phyloP scores from a whole-genome alignment of 805 yeast genomes.

The Lachancea sp. region DNA sequence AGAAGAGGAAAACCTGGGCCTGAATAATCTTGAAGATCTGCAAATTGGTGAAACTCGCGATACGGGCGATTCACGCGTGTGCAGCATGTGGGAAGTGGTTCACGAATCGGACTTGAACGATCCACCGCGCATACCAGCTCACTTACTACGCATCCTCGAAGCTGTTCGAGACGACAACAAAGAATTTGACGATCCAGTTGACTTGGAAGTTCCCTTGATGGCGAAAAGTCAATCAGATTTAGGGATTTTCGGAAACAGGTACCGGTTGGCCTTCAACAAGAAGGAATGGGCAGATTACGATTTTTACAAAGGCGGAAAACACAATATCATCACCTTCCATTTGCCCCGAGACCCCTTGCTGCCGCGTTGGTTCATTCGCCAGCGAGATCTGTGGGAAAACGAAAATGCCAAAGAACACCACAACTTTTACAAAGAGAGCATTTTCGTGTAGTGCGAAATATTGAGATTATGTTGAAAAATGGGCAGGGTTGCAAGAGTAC shows the following conservation, averaged over 20 bases:
- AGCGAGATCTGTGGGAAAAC: slow-evolving; percentile 62
- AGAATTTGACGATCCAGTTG: slow-evolving; percentile 2
- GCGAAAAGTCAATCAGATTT: slow-evolving; percentile 20
- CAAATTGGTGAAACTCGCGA: neutral
- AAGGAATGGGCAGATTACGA: slow-evolving; percentile 28
- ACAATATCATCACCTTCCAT: slow-evolving; percentile 33
- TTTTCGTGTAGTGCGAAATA: slow-evolving; percentile 13
- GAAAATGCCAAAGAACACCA: slow-evolving; percentile 33
- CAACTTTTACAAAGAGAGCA: slow-evolving; percentile 30
- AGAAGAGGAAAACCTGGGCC: slow-evolving; percentile 1
- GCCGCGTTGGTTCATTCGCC: slow-evolving; percentile 70
- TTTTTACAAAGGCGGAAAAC: slow-evolving; percentile 38
- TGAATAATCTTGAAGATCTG: neutral
- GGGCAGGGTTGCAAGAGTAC: no score
- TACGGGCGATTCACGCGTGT: neutral
- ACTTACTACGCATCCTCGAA: slow-evolving; percentile 22
- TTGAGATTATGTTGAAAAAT: no score
- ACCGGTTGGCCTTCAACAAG: slow-evolving; percentile 29
- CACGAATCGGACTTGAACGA: slow-evolving; percentile 25
- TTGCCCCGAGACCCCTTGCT: slow-evolving; percentile 58
- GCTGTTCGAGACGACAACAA: slow-evolving; percentile 19
- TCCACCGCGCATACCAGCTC: slow-evolving; percentile 26
- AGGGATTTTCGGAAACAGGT: slow-evolving; percentile 31
- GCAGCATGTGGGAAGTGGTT: slow-evolving; percentile 14
- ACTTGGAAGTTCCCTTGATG: slow-evolving; percentile 8